These are phyloP conservation scores for Diaporthe eres DNA, from an alignment of 2,329 filamentous ascomycete species.

Conservation along the genomic window DNA sequence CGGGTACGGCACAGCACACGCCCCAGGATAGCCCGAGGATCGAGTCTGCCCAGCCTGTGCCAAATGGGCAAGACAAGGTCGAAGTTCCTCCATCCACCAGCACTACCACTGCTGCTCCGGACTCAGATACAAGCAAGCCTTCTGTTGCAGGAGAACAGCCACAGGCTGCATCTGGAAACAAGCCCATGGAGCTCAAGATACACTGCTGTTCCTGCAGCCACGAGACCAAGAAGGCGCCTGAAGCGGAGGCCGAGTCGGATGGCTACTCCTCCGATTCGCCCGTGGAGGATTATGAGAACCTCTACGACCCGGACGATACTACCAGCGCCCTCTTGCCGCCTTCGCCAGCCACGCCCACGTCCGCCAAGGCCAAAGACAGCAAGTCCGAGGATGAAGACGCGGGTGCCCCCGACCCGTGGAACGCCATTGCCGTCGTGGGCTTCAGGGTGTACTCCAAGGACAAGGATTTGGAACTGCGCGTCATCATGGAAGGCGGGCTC, in stretches of 20 bases:
- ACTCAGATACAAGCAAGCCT: not conserved
- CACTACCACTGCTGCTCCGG: slow-evolving; percentile 18
- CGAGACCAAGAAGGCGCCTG: slow-evolving; percentile 28
- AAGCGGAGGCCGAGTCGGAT: slow-evolving; percentile 57
- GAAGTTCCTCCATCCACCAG: slow-evolving; percentile 50
- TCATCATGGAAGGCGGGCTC: slow-evolving; percentile 69
- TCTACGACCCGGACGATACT: slow-evolving; percentile 72
- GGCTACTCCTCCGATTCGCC: slow-evolving; percentile 73
- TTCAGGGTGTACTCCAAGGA: slow-evolving; percentile 73
- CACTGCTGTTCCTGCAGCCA: slow-evolving; percentile 33
- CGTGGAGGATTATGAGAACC: slow-evolving; percentile 70
- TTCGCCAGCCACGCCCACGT: slow-evolving; percentile 52
- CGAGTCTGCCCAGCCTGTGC: slow-evolving; percentile 44
- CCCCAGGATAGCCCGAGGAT: slow-evolving; percentile 49
- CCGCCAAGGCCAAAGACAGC: slow-evolving; percentile 55
- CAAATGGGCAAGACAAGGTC: slow-evolving; percentile 50
- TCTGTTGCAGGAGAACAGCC: not conserved
- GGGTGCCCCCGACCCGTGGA: slow-evolving; percentile 70
- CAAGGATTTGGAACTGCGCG: slow-evolving; percentile 65
- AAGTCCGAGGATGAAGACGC: slow-evolving; percentile 67
- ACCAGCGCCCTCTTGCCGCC: slow-evolving; percentile 63
- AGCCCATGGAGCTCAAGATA: slow-evolving; percentile 36
- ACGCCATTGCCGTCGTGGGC: slow-evolving; percentile 73
- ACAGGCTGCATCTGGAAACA: not conserved
- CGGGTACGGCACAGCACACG: slow-evolving; percentile 47